Evolutionary conservation across 768 basidiomycete species (phyloP), one percentile per base, ranked within the genome.

Genomic region (Inosperma sp.): DNA sequence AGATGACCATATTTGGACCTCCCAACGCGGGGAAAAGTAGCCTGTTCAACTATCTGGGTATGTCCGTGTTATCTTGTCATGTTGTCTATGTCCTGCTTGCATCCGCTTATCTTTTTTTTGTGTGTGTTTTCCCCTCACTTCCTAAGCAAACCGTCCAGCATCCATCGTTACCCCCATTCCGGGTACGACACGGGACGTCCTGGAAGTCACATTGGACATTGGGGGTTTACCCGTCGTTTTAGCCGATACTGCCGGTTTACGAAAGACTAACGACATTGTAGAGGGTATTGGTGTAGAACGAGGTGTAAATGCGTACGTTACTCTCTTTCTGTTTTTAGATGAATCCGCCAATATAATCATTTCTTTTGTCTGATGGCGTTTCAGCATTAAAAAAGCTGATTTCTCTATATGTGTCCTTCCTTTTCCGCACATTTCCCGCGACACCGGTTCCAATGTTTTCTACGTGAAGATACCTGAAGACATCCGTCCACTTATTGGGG

Each of bases 1-100:
- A 81, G 37, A 72, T 95, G 7, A 85, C 88, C 12, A 93, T 96
- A 31, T 93, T 93, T 60, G 93, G 93, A 1, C 90, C 92, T 19
- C 89, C 93, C 0, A 96, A 96, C 59, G 91, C 87, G 1, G 93
- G 93, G n/a, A 96, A 95, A 70, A 93, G 89, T 61, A 89, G 85
- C 59, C 65, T 93, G 16, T 74, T 92, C 40, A 95, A 95, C 60
- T 91, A 83, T 63, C 72, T 95, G 10, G 88, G 92, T 85, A 58
- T 12, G 73, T 57, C 1, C 68, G 17, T 43, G 9, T 41, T 17
- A 16, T 44, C 34, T 30, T n/a, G n/a, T n/a, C n/a, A n/a, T n/a
- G n/a, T n/a, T n/a, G n/a, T n/a, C n/a, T n/a, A n/a, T n/a, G n/a
- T n/a, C n/a, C n/a, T n/a, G n/a, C n/a, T n/a, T n/a, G n/a, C n/a